These are phyloP conservation scores for Dactylellina cionopaga DNA, from an alignment of 2,329 filamentous ascomycete genomes.

Conservation along the genomic window DNA sequence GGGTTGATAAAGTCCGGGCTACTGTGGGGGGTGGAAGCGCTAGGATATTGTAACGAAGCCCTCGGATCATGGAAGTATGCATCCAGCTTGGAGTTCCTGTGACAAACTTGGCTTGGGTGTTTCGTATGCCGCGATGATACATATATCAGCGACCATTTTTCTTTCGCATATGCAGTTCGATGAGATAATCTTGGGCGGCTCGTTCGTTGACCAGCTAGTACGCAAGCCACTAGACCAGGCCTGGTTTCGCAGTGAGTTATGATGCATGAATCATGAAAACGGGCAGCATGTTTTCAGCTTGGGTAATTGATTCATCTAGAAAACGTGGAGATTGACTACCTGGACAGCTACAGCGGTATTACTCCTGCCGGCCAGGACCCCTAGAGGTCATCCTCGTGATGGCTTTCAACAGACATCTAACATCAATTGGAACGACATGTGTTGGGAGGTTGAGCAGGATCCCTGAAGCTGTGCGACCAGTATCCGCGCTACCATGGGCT, in stretches of 20 bases:
- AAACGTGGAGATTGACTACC: slow-evolving; percentile 42
- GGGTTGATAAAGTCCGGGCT: slow-evolving; percentile 42
- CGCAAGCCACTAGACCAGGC: slow-evolving; percentile 26
- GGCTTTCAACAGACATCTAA: too few relatives aligned
- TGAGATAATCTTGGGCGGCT: not conserved
- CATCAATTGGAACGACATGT: slow-evolving; percentile 16
- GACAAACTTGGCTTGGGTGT: slow-evolving; percentile 6
- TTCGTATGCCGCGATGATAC: slow-evolving; percentile 31
- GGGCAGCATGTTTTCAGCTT: not conserved
- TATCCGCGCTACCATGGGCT: slow-evolving; percentile 25
- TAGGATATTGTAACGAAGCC: slow-evolving; percentile 37
- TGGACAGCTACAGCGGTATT: slow-evolving; percentile 9
- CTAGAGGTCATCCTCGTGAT: slow-evolving; percentile 41
- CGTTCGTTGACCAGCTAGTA: not conserved
- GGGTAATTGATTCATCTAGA: slow-evolving; percentile 43
- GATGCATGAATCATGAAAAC: slow-evolving; percentile 16
- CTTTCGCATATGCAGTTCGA: not conserved
- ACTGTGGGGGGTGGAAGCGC: slow-evolving; percentile 4
- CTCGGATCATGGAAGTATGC: slow-evolving; percentile 17
- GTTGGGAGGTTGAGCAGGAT: slow-evolving; percentile 25
- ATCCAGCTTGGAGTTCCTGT: slow-evolving; percentile 26
- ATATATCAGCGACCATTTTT: not conserved
- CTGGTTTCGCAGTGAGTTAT: slow-evolving; percentile 16
- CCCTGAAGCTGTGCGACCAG: slow-evolving; percentile 16
- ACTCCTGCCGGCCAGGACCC: slow-evolving; percentile 15